Conservation (phyloP, 345 rosid genomes). For the Mangifera indica region DNA sequence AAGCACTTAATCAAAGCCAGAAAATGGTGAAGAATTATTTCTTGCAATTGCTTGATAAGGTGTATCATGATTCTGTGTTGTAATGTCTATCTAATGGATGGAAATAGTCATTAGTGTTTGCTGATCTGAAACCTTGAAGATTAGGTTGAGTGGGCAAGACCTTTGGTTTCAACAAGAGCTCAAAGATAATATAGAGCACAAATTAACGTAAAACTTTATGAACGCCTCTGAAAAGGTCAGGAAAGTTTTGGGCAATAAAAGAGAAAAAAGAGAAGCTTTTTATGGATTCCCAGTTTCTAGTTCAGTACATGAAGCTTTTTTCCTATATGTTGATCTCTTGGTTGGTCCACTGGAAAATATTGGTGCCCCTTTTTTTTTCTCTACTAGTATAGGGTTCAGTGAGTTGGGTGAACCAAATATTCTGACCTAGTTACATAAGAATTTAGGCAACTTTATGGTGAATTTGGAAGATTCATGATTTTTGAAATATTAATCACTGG, state of each 20-base stretch:
- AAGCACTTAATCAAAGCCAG: conserved; percentile 72
- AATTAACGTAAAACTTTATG: too few species aligned
- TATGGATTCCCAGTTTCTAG: background rate
- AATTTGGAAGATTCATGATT: background rate
- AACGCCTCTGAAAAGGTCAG: too few species aligned
- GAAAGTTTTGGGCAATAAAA: too few species aligned
- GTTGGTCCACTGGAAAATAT: conserved; percentile 3
- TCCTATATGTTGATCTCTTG: background rate
- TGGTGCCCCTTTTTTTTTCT: background rate
- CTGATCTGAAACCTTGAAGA: too few species aligned
- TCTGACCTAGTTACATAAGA: background rate
- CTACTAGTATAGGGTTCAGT: too few species aligned
- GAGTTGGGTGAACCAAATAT: background rate
- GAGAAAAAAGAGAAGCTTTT: too few species aligned
- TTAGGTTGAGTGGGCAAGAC: too few species aligned
- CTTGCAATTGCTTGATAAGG: background rate
- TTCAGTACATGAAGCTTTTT: background rate
- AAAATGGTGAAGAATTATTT: conserved; percentile 48
- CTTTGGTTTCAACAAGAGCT: too few species aligned
- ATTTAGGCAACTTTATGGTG: background rate
- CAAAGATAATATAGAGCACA: too few species aligned
- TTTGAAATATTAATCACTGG: background rate
- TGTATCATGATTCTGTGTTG: background rate
- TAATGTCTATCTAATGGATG: background rate
- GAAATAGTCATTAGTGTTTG: background rate